Conservation (phyloP, 2,329 filamentous ascomycete genomes). For the Metarhizium album region DNA sequence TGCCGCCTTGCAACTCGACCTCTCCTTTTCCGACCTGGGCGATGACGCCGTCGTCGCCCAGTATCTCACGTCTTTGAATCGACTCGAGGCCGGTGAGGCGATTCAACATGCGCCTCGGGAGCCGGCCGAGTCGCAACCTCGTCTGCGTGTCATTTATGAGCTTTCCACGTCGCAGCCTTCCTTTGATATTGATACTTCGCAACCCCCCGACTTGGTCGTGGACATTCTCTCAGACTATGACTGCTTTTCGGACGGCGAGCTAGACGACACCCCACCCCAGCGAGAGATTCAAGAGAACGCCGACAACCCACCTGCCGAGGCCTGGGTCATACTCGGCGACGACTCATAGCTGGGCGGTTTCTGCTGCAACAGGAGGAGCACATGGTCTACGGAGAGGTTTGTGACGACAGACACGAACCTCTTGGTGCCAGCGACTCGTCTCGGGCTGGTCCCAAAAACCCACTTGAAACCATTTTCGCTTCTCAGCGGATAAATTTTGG, state of each 20-base stretch:
- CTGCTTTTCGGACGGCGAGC: conserved; percentile 24
- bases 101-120: conserved; percentile 8
- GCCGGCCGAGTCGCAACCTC: conserved; percentile 16
- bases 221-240: conserved; percentile 27
- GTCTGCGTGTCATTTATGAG: conserved; percentile 30
- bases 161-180: conserved; percentile 21
- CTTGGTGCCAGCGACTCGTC: conserved; percentile 19
- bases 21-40: conserved; percentile 32
- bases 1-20: conserved; percentile 23
- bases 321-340: conserved; percentile 34
- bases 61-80: conserved; percentile 19
- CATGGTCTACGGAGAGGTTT: not conserved
- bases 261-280: conserved; percentile 21
- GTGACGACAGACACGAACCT: not conserved
- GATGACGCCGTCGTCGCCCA: conserved; percentile 28
- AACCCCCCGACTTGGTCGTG: conserved; percentile 24
- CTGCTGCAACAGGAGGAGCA: conserved; percentile 10
- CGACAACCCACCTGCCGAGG: conserved; percentile 19
- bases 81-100: conserved; percentile 12
- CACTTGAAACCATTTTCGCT: conserved; percentile 11
- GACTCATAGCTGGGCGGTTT: conserved; percentile 34
- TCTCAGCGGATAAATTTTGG: not conserved
- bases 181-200: conserved; percentile 24
- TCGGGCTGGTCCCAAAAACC: conserved; percentile 27
- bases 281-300: conserved; percentile 19